A percentile compares a stretch with the other conserved stretches of the same genome.
Conservation (phyloP, 2,329 filamentous ascomycete genomes). For the Passalora sequoiae region DNA sequence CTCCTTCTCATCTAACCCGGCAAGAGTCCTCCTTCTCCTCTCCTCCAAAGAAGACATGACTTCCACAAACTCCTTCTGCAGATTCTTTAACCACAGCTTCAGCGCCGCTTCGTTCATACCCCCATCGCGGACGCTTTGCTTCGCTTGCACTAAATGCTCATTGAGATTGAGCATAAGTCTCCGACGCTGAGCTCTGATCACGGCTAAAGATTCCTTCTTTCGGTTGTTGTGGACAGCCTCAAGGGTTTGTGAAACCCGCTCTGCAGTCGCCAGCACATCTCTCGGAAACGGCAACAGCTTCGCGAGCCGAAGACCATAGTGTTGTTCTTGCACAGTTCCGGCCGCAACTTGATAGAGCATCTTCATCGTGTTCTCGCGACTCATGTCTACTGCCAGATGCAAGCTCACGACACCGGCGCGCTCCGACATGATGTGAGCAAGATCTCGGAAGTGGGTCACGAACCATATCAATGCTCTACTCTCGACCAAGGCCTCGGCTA, state of each 20-base stretch:
- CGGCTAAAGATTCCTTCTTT: constrained; percentile 54
- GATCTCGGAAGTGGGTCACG: constrained; percentile 83
- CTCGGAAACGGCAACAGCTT: constrained; percentile 67
- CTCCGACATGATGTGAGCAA: constrained; percentile 69
- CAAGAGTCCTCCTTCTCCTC: constrained; percentile 25
- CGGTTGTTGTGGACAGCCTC: constrained; percentile 53
- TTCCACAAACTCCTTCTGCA: constrained; percentile 70
- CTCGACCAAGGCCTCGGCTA: constrained; percentile 80
- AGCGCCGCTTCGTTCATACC: constrained; percentile 64
- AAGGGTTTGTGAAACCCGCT: constrained; percentile 59
- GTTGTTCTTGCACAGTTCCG: constrained; percentile 63
- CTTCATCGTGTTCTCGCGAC: constrained; percentile 57
- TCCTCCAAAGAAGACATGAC: constrained; percentile 64
- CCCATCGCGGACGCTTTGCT: constrained; percentile 54
- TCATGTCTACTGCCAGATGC: constrained; percentile 65
- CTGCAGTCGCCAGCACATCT: constrained; percentile 62
- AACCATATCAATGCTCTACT: constrained; percentile 81
- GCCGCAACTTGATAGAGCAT: constrained; percentile 83
- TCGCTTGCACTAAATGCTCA: constrained; percentile 66
- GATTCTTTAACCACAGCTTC: constrained; percentile 56
- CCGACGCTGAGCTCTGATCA: constrained; percentile 58
- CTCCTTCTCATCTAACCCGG: constrained; percentile 5
- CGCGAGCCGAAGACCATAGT: constrained; percentile 82
- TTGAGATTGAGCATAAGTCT: constrained; percentile 69
- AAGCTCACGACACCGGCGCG: constrained; percentile 75